Percentiles rank a stretch among this genome's conserved stretches.
Conservation (phyloP, 345 rosid genomes). For the Corymbia maculata region DNA sequence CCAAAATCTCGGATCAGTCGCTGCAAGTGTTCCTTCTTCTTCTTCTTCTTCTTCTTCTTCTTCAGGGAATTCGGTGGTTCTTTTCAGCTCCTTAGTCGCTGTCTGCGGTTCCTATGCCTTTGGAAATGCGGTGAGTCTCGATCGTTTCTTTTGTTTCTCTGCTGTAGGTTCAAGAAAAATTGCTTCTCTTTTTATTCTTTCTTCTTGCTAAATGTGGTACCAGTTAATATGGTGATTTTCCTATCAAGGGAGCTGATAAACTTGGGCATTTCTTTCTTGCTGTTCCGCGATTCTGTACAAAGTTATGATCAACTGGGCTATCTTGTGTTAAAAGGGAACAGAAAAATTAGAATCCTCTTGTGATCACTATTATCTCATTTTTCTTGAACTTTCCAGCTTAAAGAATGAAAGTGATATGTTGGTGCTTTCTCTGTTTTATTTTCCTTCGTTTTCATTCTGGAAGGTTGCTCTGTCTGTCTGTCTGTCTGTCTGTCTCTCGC, state of each 20-base stretch:
- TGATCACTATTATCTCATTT: not conserved
- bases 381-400: not conserved
- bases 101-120: conserved; percentile 19
- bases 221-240: not conserved
- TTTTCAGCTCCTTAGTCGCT: conserved; percentile 12
- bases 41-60: not conserved
- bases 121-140: conserved; percentile 16
- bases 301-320: not conserved
- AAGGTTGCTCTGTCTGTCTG: not conserved
- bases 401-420: not conserved
- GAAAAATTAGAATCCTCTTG: not conserved
- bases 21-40: not conserved
- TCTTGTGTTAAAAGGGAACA: not conserved
- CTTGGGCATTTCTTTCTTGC: not conserved
- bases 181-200: not conserved
- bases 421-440: not conserved
- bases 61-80: not conserved
- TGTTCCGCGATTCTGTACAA: not conserved
- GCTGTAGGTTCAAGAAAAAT: not conserved
- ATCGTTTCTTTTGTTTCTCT: not conserved
- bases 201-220: not conserved
- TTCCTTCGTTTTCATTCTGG: not conserved
- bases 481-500: not conserved
- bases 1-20: not conserved
- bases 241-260: not conserved